Conservation (phyloP, 352 stramenopile genomes). For the Phytophthora uliginosa region DNA sequence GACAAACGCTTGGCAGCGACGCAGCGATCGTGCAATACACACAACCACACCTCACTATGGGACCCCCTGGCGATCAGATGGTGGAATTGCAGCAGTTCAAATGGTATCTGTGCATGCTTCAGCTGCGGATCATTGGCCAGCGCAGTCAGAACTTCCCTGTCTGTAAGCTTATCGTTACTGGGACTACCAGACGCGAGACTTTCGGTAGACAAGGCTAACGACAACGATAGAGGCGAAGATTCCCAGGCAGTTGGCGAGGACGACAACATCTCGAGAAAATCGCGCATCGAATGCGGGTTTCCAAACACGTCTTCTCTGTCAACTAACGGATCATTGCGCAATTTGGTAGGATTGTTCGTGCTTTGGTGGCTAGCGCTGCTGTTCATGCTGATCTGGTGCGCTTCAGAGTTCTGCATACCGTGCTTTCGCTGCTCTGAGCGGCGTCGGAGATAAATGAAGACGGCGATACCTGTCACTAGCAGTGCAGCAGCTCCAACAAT, state of each 20-base stretch:
- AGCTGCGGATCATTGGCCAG: constrained; percentile 36
- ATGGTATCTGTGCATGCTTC: constrained; percentile 36
- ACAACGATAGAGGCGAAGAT: constrained; percentile 26
- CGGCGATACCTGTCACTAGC: constrained; percentile 19
- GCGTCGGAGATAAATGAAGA: constrained; percentile 32
- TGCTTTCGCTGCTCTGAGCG: constrained; percentile 15
- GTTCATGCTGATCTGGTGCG: constrained; percentile 7
- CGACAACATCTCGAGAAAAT: constrained; percentile 24
- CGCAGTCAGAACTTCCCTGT: constrained; percentile 24
- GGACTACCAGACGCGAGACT: constrained; percentile 30
- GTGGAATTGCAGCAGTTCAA: constrained; percentile 48
- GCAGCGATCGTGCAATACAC: constrained; percentile 32
- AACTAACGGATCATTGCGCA: constrained; percentile 7
- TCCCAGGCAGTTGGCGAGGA: constrained; percentile 12
- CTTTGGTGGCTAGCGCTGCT: neutral
- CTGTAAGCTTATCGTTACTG: neutral
- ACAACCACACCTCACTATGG: constrained; percentile 49
- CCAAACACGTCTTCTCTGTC: constrained; percentile 25
- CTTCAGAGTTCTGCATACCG: constrained; percentile 10
- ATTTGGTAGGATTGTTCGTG: neutral
- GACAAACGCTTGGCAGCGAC: constrained; percentile 56
- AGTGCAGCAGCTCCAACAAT: constrained; percentile 32
- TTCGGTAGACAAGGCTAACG: constrained; percentile 26
- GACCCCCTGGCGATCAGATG: constrained; percentile 37
- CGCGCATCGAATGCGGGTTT: constrained; percentile 12